These are phyloP conservation scores for Centella asiatica DNA, from an alignment of 129 eudicot species.

Conservation along the genomic window DNA sequence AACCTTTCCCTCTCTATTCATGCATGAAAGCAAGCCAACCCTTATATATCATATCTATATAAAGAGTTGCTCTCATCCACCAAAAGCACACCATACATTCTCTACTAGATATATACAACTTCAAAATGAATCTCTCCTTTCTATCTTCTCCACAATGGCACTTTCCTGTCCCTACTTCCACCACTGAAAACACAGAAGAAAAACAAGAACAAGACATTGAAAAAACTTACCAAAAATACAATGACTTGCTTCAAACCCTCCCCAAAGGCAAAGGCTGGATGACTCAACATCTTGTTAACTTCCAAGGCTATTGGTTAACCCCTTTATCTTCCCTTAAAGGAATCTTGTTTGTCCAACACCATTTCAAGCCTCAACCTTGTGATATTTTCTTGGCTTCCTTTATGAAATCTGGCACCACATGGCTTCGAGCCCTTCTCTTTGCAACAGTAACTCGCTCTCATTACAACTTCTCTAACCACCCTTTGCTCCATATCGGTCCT, in stretches of 20 bases:
- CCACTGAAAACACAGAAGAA: not conserved
- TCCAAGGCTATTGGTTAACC: slow-evolving; percentile 35
- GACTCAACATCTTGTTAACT: slow-evolving; percentile 16
- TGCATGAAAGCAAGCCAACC: too few species aligned
- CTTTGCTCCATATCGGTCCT: slow-evolving; percentile 26
- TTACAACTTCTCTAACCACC: slow-evolving; percentile 16
- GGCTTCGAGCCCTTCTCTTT: slow-evolving; percentile 39
- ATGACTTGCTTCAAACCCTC: slow-evolving; percentile 5
- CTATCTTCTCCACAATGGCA: not conserved
- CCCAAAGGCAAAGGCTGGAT: slow-evolving; percentile 41
- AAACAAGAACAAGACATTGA: not conserved
- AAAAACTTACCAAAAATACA: not conserved
- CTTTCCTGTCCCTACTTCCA: too few species aligned
- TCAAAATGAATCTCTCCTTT: not conserved
- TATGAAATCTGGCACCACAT: slow-evolving; percentile 44
- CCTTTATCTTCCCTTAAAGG: slow-evolving; percentile 12
- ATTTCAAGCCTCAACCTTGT: slow-evolving; percentile 26
- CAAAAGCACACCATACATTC: too few species aligned
- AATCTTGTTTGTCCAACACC: slow-evolving; percentile 15
- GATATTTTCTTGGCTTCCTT: slow-evolving; percentile 32
- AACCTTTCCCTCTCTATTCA: too few species aligned
- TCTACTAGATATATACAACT: too few species aligned
- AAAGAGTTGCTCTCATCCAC: not conserved
- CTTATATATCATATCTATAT: not conserved
- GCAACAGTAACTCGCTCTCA: slow-evolving; percentile 21